A percentile compares a stretch with the other conserved stretches of the same genome.
These are phyloP conservation scores for Microsporum canis DNA, from an alignment of 2,329 filamentous ascomycete genomes.

Conservation along the genomic window DNA sequence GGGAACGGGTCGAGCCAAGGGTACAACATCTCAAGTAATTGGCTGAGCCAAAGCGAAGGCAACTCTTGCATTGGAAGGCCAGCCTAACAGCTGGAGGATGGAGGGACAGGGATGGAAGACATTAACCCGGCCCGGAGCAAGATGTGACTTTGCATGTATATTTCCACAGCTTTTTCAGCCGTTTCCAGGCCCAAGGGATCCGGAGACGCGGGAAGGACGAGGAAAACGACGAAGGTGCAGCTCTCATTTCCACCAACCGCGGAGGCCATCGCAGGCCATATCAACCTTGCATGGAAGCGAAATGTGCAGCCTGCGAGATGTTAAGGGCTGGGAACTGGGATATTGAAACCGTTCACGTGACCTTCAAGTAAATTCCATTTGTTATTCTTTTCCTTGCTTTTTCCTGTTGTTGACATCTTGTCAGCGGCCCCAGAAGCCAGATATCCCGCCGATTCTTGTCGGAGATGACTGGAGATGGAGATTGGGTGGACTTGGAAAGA, in stretches of 20 bases:
- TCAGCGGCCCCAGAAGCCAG: background rate
- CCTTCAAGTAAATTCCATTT: background rate
- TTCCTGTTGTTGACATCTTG: background rate
- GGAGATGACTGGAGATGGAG: background rate
- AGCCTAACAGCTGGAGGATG: constrained; percentile 3
- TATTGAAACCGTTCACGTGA: background rate
- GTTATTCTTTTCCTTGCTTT: background rate
- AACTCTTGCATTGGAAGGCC: background rate
- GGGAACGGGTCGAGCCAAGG: constrained; percentile 2
- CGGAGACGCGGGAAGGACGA: constrained; percentile 1
- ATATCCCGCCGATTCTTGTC: constrained; percentile 1
- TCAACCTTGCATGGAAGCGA: background rate
- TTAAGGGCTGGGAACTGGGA: background rate
- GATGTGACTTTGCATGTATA: background rate
- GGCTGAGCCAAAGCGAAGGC: constrained; percentile 1
- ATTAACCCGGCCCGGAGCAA: background rate
- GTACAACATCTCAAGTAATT: background rate
- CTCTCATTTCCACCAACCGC: background rate
- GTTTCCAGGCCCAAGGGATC: constrained; percentile 2
- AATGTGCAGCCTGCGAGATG: background rate
- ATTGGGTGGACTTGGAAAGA: background rate
- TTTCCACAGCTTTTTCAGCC: background rate
- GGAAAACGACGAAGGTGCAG: background rate
- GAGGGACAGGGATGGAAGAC: background rate
- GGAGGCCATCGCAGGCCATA: background rate